phyloP scores from a whole-genome alignment of 768 basidiomycete genomes.

The Dendrothele bispora region DNA sequence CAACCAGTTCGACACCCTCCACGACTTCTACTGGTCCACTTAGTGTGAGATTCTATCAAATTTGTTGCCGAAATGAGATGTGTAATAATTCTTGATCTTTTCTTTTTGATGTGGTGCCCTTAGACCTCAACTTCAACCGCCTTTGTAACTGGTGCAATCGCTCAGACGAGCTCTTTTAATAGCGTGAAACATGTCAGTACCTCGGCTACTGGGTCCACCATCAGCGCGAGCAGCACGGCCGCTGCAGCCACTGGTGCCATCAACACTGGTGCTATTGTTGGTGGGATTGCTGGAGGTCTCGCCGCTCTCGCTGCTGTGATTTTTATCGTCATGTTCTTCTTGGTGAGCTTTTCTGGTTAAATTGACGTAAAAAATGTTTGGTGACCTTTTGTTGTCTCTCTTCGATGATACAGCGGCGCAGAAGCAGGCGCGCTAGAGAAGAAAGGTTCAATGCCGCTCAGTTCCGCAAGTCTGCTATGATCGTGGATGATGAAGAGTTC shows the following conservation, averaged over 20 bases:
- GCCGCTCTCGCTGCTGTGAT: conserved; percentile 1
- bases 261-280: conserved; percentile 7
- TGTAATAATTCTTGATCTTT: not conserved
- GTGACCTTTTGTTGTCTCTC: too few species aligned
- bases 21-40: not conserved
- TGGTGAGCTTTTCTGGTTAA: not conserved
- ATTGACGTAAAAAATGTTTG: too few species aligned
- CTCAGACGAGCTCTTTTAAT: not conserved
- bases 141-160: not conserved
- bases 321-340: not conserved
- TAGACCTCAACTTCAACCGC: conserved; percentile 2
- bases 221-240: not conserved
- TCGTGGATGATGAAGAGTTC: conserved; percentile 2
- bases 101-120: not conserved
- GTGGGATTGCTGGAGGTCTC: conserved; percentile 5
- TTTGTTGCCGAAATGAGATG: too few species aligned
- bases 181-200: not conserved
- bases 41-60: not conserved
- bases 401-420: not conserved
- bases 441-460: conserved; percentile 5
- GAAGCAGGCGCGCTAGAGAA: not conserved
- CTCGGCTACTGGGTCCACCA: not conserved
- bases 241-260: conserved; percentile 1
- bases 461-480: conserved; percentile 7
- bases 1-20: not conserved